Evolutionary conservation across 345 rosid genomes (phyloP), one percentile per base, ranked within the genome.

Genomic region (Salix udensis): DNA sequence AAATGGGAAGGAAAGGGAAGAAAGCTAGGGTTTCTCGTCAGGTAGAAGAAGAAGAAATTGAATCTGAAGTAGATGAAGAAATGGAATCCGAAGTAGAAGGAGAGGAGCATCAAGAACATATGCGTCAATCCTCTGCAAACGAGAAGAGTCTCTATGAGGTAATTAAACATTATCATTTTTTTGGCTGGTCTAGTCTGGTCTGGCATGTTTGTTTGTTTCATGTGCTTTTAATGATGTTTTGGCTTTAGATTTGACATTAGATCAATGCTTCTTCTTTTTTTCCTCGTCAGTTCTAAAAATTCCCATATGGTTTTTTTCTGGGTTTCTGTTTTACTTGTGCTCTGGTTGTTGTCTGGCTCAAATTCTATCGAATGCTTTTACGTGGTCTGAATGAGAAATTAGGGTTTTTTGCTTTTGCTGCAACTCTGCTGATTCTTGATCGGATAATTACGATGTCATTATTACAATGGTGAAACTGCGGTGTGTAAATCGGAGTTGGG

Each of bases 141-240:
- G 84, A 74, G 65, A 84, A 62, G 82, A 88, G 83, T 76, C 88
- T 92, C 26, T 91, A 92, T 46, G 87, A 89, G 91, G 94, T 92
- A 79, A 12, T 37, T 4, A 15, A 70, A 42, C 48, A 19, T 11
- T 44, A 7, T 19, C 12, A n/a, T 23, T 16, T 1, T 3, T 11
- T 52, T 73, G 46, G 10, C 21, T 10, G n/a, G 15, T 31, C 11
- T 12, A 4, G 18, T 19, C 10, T 5, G 37, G 6, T 19, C 10
- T 5, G 37, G 37, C 37, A 34, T 40, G 13, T 37, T 28, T 71
- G 74, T 14, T 71, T 48, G 37, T 7, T 18, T 28, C 23, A 14
- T 34, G 10, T 34, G 8, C 55, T 10, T 9, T 67, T 69, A 8
- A 5, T 39, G 7, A 36, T 58, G 16, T 7, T 70, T 9, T 23